Evolutionary conservation across 345 rosid genomes (phyloP).

Genomic region (Heritiera littoralis): DNA sequence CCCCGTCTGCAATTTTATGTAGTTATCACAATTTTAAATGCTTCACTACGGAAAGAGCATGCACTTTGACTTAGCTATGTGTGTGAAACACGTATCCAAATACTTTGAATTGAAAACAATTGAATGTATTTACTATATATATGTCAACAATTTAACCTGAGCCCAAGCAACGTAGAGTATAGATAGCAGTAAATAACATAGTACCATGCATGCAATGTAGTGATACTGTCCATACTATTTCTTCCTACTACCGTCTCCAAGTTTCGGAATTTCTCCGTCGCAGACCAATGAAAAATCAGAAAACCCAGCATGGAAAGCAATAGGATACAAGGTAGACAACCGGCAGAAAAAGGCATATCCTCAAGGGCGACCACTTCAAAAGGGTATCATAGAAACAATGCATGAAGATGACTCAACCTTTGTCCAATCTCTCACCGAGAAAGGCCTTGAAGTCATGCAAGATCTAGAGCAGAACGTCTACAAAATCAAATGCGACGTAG

Average conservation of each 20-base stretch:
- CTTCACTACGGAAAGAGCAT: too few species aligned
- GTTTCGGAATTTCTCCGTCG: background rate
- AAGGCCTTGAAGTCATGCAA: conserved; percentile 53
- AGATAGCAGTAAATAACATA: too few species aligned
- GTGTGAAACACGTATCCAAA: too few species aligned
- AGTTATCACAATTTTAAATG: too few species aligned
- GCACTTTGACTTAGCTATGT: too few species aligned
- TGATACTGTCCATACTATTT: background rate
- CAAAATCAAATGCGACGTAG: conserved; percentile 62
- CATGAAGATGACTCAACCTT: conserved; percentile 45
- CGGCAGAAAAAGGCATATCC: conserved; percentile 24
- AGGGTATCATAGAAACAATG: conserved; percentile 54
- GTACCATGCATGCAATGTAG: background rate
- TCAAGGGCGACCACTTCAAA: conserved; percentile 49
- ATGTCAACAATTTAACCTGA: too few species aligned
- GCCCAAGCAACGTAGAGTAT: too few species aligned
- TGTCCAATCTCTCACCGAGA: conserved; percentile 40
- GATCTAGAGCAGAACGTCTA: conserved; percentile 33
- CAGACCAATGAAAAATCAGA: conserved; percentile 50
- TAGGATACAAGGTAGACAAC: conserved; percentile 53
- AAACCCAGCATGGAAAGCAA: conserved; percentile 68
- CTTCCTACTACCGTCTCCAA: background rate
- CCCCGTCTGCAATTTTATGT: too few species aligned
- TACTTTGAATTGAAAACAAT: too few species aligned
- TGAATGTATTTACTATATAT: too few species aligned